phyloP scores from a whole-genome alignment of 1,139 yeast species.

The Debaryomycetaceae sp. region DNA sequence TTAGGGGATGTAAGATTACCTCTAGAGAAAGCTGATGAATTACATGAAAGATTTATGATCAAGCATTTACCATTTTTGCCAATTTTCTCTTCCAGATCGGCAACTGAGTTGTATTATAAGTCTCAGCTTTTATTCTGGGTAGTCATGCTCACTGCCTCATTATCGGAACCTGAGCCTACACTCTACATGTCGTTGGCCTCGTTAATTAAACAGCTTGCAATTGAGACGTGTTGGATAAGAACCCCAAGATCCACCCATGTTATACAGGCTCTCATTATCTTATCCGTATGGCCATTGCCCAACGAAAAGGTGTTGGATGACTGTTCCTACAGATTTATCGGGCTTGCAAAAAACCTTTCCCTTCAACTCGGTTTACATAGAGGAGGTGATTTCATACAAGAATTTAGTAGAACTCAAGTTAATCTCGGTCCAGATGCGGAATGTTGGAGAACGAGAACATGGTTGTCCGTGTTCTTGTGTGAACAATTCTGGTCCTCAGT shows the following conservation, averaged over 20 bases:
- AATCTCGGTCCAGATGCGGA: constrained; percentile 83
- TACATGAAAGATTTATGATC: constrained; percentile 65
- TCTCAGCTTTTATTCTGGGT: constrained; percentile 90
- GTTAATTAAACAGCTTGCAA: constrained; percentile 80
- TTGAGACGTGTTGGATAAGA: constrained; percentile 89
- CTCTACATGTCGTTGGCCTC: constrained; percentile 74
- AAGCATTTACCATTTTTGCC: constrained; percentile 78
- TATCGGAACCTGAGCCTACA: constrained; percentile 84
- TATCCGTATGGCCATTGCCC: constrained; percentile 91
- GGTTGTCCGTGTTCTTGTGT: constrained; percentile 84
- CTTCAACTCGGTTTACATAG: constrained; percentile 90
- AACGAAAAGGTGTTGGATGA: constrained; percentile 92
- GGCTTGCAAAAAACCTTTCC: constrained; percentile 79
- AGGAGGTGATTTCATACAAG: constrained; percentile 83
- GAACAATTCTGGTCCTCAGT: constrained; percentile 92
- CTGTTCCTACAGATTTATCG: constrained; percentile 83
- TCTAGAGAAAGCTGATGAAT: constrained; percentile 61
- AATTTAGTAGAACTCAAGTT: constrained; percentile 86
- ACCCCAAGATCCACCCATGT: constrained; percentile 94
- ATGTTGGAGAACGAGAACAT: constrained; percentile 89
- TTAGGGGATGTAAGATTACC: constrained; percentile 73
- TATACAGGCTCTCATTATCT: constrained; percentile 78
- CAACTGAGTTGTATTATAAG: constrained; percentile 76
- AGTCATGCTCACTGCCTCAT: constrained; percentile 79
- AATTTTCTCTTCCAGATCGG: constrained; percentile 65